These are phyloP conservation scores for Kwoniella shivajii DNA, from an alignment of 1,284 basidiomycete species.

Conservation along the genomic window DNA sequence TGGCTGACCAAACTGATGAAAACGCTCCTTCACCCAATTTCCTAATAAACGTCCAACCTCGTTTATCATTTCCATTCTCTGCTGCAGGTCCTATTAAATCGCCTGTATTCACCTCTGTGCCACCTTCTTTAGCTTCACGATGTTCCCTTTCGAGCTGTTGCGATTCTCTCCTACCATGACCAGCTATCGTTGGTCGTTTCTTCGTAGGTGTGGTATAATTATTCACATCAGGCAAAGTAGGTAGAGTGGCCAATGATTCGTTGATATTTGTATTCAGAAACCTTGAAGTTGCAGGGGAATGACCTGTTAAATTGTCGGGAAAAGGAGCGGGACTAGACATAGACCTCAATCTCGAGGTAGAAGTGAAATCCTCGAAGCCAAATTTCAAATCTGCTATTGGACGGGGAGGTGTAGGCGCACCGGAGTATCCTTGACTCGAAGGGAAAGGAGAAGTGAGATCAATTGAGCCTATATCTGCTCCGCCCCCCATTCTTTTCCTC, in stretches of 20 bases:
- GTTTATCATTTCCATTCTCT: not conserved
- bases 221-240: conserved; percentile 16
- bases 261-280: conserved; percentile 9
- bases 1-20: conserved; percentile 73
- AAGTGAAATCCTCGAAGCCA: conserved; percentile 16
- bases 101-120: conserved; percentile 24
- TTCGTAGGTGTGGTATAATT: conserved; percentile 1
- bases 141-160: conserved; percentile 26
- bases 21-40: conserved; percentile 74
- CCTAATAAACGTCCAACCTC: conserved; percentile 57
- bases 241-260: conserved; percentile 15
- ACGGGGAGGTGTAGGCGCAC: not conserved
- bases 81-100: conserved; percentile 26
- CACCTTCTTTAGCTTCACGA: conserved; percentile 22
- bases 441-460: conserved; percentile 17
- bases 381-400: conserved; percentile 5
- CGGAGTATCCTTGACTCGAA: conserved; percentile 7
- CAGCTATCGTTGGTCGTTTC: conserved; percentile 1
- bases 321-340: conserved; percentile 15
- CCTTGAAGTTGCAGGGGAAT: conserved; percentile 9
- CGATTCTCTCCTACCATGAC: conserved; percentile 19
- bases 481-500: too few species aligned
- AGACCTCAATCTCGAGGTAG: conserved; percentile 13
- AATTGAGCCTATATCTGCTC: conserved; percentile 8
- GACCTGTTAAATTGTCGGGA: not conserved